phyloP scores from a whole-genome alignment of 2,329 filamentous ascomycete species.

The Thelonectria discophora region DNA sequence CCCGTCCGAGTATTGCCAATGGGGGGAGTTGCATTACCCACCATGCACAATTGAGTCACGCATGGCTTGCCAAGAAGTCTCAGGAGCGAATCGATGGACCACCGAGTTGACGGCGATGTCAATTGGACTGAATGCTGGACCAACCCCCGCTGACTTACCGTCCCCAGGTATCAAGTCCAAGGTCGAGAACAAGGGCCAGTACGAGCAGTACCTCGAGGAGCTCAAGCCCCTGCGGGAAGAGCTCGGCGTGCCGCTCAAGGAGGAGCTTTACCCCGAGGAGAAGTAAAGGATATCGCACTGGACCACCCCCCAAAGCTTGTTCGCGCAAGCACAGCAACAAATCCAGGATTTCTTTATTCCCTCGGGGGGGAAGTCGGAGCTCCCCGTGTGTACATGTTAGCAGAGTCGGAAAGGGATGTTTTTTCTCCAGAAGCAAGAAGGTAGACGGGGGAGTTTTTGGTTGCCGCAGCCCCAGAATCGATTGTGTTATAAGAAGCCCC shows the following conservation, averaged over 20 bases:
- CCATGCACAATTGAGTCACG: conserved; percentile 24
- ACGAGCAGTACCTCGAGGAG: conserved; percentile 94
- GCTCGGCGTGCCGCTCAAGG: conserved; percentile 89
- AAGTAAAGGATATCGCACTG: conserved; percentile 54
- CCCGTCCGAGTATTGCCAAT: conserved; percentile 12
- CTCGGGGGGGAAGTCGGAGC: conserved; percentile 34
- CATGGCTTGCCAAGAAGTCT: conserved; percentile 7
- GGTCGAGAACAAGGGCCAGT: conserved; percentile 98
- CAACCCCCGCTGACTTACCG: conserved; percentile 31
- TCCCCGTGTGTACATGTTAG: conserved; percentile 50
- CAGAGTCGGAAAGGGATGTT: conserved; percentile 37
- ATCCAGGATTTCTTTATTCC: conserved; percentile 32
- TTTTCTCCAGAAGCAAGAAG: conserved; percentile 36
- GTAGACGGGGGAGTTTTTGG: conserved; percentile 44
- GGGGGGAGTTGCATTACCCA: conserved; percentile 4
- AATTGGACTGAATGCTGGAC: background rate
- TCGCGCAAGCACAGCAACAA: conserved; percentile 3
- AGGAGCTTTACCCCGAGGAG: conserved; percentile 84
- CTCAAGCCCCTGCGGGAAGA: conserved; percentile 93
- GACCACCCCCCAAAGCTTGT: background rate
- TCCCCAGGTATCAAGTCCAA: conserved; percentile 94
- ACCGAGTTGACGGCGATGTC: background rate
- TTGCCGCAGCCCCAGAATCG: conserved; percentile 44
- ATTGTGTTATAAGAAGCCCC: conserved; percentile 44
- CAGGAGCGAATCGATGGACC: conserved; percentile 9